phyloP scores from a whole-genome alignment of 2,329 filamentous ascomycete genomes.

The Talaromyces sp. region DNA sequence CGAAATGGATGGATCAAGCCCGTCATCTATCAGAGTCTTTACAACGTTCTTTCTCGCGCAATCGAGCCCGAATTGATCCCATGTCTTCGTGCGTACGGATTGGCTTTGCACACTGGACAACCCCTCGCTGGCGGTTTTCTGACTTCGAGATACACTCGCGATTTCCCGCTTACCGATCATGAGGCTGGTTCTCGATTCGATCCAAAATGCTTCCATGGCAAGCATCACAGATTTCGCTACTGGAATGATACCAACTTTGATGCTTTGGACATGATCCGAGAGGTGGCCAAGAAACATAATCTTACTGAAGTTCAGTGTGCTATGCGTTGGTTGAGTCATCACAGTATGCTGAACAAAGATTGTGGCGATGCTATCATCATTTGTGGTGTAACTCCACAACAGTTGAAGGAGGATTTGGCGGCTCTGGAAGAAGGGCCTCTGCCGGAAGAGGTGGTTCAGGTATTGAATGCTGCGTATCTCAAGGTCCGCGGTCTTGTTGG shows the following conservation, averaged over 20 bases:
- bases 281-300: slow-evolving; percentile 37
- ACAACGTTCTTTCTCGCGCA: slow-evolving; percentile 38
- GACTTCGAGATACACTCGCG: slow-evolving; percentile 40
- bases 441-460: slow-evolving; percentile 39
- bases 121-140: slow-evolving; percentile 49
- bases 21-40: slow-evolving; percentile 48
- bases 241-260: slow-evolving; percentile 45
- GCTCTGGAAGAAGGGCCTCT: slow-evolving; percentile 41
- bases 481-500: slow-evolving; percentile 24
- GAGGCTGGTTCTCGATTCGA: slow-evolving; percentile 40
- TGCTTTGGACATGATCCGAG: slow-evolving; percentile 41
- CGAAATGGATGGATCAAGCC: slow-evolving; percentile 44
- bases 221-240: slow-evolving; percentile 37
- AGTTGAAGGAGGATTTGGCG: slow-evolving; percentile 39
- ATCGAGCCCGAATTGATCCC: slow-evolving; percentile 44
- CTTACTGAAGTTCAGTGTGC: slow-evolving; percentile 45
- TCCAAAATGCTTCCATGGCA: slow-evolving; percentile 39
- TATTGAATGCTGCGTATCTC: slow-evolving; percentile 29
- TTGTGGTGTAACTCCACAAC: slow-evolving; percentile 35
- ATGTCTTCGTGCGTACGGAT: slow-evolving; percentile 42
- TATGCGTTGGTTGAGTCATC: slow-evolving; percentile 47
- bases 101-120: slow-evolving; percentile 42
- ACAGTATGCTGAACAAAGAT: slow-evolving; percentile 35
- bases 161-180: slow-evolving; percentile 19
- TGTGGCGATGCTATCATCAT: slow-evolving; percentile 40